Evolutionary conservation across 2,329 filamentous ascomycete species (phyloP), one percentile per base, ranked within the genome.

Genomic region (Pyricularia sp.): DNA sequence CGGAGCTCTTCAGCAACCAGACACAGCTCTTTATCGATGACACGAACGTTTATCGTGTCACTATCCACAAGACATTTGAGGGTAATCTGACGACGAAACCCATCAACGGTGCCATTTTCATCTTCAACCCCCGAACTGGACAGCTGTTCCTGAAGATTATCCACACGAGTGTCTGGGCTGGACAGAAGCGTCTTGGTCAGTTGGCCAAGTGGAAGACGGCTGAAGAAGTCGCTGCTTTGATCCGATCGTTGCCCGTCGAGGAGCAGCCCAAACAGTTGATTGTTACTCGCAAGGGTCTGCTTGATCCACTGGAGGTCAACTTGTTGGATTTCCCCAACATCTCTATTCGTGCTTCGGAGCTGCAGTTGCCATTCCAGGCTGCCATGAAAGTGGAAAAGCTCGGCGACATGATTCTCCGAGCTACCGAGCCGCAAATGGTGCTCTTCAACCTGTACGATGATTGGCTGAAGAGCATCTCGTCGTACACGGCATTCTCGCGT

Each of bases 371-470:
- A 1, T 99, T 99, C 89, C 96, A 99, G 77, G 94, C 94, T 65
- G 96, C 96, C 0, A 99, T 99, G 93, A 99, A 99, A 82, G 93
- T 99, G 2, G 94, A 99, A 78, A 99, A 99, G 77, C 84, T 99
- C 60, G 96, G 93, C 69, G 96, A 99, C 78, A 97, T 99, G 93
- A 99, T 99, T 71, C 80, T 99, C 60, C 89, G 93, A 70, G 96
- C 94, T 1, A 99, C 94, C 0, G 94, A 97, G 75, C 94, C 94
- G n/a, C 94, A 99, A 78, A 99, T 99, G 94, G 94, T 99, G 64
- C 84, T 99, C 9, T 99, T 97, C 84, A 99, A 99, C 73, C 81
- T 99, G 53, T 99, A 97, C 72, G 94, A 99, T 72, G 94, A 99
- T 76, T 99, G 94, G 94, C 79, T 97, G 68, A 97, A 97, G 86